Conservation (phyloP, 306 rosid species). For the Hippophae rhamnoides region DNA sequence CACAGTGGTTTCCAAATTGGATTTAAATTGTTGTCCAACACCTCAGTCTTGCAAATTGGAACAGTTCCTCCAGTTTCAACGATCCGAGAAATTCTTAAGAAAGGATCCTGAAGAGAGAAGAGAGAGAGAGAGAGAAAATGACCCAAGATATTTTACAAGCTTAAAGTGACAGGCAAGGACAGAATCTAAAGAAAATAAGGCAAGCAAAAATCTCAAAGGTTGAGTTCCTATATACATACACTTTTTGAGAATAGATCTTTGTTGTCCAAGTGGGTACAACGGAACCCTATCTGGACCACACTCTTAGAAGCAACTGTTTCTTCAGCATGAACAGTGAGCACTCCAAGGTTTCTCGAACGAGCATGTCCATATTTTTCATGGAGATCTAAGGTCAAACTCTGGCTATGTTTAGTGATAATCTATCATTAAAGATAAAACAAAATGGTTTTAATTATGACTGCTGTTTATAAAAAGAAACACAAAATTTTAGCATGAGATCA, state of each 20-base stretch:
- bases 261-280: slow-evolving; percentile 68
- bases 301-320: slow-evolving; percentile 61
- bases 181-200: background rate
- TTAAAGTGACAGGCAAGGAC: slow-evolving; percentile 1
- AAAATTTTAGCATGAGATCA: background rate
- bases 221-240: slow-evolving; percentile 26
- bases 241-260: slow-evolving; percentile 69
- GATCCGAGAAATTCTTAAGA: slow-evolving; percentile 64
- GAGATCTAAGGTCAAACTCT: slow-evolving; percentile 42
- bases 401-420: slow-evolving; percentile 61
- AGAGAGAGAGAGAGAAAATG: background rate
- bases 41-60: slow-evolving; percentile 93
- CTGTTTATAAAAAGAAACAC: background rate
- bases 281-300: slow-evolving; percentile 46
- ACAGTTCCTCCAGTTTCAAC: slow-evolving; percentile 62
- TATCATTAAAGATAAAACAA: slow-evolving; percentile 17
- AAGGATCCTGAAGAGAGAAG: slow-evolving; percentile 55
- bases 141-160: background rate
- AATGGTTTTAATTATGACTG: background rate
- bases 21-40: slow-evolving; percentile 50
- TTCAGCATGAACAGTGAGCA: slow-evolving; percentile 67
- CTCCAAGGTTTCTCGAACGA: slow-evolving; percentile 39
- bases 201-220: slow-evolving; percentile 2
- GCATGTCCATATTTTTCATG: slow-evolving; percentile 24
- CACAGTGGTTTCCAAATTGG: slow-evolving; percentile 72